A percentile compares a stretch with the other conserved stretches of the same genome.
These are phyloP conservation scores for Poa pratensis DNA, from an alignment of 176 grass and related monocot species.

Conservation along the genomic window DNA sequence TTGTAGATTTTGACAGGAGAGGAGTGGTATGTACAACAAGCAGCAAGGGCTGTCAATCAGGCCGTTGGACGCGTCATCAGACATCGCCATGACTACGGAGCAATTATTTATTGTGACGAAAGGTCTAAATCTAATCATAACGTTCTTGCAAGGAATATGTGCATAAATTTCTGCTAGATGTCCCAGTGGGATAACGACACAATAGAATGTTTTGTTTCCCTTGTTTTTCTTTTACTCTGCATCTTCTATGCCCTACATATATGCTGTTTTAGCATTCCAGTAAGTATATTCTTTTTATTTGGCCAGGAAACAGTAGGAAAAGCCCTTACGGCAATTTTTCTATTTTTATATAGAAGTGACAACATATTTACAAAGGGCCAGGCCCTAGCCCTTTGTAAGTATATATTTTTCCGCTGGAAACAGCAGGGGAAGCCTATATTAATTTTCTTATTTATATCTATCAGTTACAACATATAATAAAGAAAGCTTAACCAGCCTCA, in stretches of 20 bases:
- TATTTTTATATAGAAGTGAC: background rate
- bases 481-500: background rate
- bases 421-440: background rate
- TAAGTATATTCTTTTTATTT: background rate
- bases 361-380: too few relatives aligned
- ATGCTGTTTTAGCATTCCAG: slow-evolving; percentile 3
- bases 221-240: background rate
- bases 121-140: slow-evolving; percentile 59
- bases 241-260: slow-evolving; percentile 23
- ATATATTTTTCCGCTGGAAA: background rate
- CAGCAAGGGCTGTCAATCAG: slow-evolving; percentile 96
- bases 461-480: background rate
- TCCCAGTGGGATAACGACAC: slow-evolving; percentile 32
- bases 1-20: slow-evolving; percentile 79
- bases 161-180: slow-evolving; percentile 35
- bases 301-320: background rate
- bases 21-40: slow-evolving; percentile 97
- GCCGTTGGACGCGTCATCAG: slow-evolving; percentile 94
- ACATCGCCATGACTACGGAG: slow-evolving; percentile 92
- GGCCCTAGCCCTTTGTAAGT: too few relatives aligned
- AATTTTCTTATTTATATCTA: background rate
- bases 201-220: slow-evolving; percentile 11
- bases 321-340: background rate
- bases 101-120: slow-evolving; percentile 98
- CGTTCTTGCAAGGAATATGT: slow-evolving; percentile 24